Evolutionary conservation across 768 basidiomycete species (phyloP).

Genomic region (Naganishia randhawae): DNA sequence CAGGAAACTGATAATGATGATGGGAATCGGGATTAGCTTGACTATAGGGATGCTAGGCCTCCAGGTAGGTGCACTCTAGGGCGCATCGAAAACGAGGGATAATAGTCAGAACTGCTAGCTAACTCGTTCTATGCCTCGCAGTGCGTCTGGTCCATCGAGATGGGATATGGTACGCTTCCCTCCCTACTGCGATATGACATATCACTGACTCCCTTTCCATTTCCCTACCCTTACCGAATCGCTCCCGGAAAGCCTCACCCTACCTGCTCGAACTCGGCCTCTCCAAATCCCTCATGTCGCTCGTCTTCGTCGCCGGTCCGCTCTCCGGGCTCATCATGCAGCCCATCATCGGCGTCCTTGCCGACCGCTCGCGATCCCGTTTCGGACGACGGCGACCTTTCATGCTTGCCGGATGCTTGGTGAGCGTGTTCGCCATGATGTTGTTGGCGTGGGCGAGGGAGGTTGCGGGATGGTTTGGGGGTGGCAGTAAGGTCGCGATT

Average conservation of each 20-base stretch:
- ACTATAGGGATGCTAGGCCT: slow-evolving; percentile 79
- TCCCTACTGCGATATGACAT: slow-evolving; percentile 50
- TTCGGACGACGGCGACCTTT: slow-evolving; percentile 83
- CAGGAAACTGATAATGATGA: neutral
- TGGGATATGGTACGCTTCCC: slow-evolving; percentile 68
- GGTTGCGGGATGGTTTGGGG: slow-evolving; percentile 58
- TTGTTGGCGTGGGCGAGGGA: slow-evolving; percentile 76
- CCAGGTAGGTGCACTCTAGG: slow-evolving; percentile 57
- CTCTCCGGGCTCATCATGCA: slow-evolving; percentile 86
- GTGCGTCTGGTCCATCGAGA: slow-evolving; percentile 83
- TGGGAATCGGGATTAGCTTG: slow-evolving; percentile 45
- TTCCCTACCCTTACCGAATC: too few relatives aligned
- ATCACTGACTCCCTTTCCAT: neutral
- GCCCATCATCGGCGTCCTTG: slow-evolving; percentile 74
- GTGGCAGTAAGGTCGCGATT: slow-evolving; percentile 58
- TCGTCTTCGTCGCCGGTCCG: slow-evolving; percentile 89
- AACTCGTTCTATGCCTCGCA: slow-evolving; percentile 11
- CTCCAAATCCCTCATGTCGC: slow-evolving; percentile 77
- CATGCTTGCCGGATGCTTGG: slow-evolving; percentile 66
- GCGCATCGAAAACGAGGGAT: neutral
- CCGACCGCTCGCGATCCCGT: slow-evolving; percentile 76
- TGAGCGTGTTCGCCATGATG: slow-evolving; percentile 70
- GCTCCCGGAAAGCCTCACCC: slow-evolving; percentile 59
- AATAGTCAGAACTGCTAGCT: slow-evolving; percentile 1
- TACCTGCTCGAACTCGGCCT: slow-evolving; percentile 85